Evolutionary conservation across 2,329 filamentous ascomycete species (phyloP).

Genomic region (Onygenales sp.): DNA sequence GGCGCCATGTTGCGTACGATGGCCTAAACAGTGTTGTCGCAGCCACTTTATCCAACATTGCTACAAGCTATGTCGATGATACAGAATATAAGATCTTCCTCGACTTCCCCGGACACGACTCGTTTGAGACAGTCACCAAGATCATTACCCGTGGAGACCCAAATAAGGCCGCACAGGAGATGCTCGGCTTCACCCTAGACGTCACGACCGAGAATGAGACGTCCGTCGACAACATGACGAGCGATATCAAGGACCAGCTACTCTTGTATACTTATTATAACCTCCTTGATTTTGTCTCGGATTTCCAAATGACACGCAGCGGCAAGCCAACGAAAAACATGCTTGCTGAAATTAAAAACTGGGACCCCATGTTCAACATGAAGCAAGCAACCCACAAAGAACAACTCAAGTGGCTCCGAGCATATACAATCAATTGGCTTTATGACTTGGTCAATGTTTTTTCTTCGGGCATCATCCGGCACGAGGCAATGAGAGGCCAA

Average conservation of each 20-base stretch:
- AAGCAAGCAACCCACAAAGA: constrained; percentile 28
- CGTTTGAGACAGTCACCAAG: constrained; percentile 34
- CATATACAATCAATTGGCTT: constrained; percentile 44
- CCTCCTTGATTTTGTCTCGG: constrained; percentile 36
- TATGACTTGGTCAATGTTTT: constrained; percentile 43
- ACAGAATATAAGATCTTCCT: constrained; percentile 31
- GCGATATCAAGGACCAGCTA: constrained; percentile 38
- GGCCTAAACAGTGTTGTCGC: constrained; percentile 40
- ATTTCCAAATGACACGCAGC: constrained; percentile 36
- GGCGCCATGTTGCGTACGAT: constrained; percentile 37
- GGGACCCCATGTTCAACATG: constrained; percentile 36
- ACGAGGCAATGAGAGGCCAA: constrained; percentile 26
- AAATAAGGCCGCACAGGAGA: constrained; percentile 19
- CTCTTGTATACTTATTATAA: constrained; percentile 34
- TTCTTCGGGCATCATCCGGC: constrained; percentile 31
- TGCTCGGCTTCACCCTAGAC: constrained; percentile 14
- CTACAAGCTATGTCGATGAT: constrained; percentile 33
- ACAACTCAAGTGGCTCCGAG: constrained; percentile 37
- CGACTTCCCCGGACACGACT: constrained; percentile 39
- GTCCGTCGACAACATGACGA: constrained; percentile 9
- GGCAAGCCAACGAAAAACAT: constrained; percentile 41
- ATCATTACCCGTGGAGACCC: constrained; percentile 31
- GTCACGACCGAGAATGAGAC: constrained; percentile 1
- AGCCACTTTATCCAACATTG: constrained; percentile 33
- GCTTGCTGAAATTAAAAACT: constrained; percentile 28